phyloP scores from a whole-genome alignment of 176 grass and related monocot genomes.

The Avena insularis region DNA sequence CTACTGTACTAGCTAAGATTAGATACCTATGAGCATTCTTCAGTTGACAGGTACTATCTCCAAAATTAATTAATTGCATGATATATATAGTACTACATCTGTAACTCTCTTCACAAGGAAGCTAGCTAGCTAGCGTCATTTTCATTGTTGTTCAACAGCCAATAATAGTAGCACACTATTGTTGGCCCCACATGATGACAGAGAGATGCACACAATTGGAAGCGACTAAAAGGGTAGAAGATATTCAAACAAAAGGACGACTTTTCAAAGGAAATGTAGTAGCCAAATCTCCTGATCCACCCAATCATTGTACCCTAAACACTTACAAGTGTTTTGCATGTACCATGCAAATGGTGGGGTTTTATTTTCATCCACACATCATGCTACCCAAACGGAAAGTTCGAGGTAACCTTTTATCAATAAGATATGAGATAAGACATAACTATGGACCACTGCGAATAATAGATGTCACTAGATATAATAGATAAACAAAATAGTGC shows the following conservation, averaged over 20 bases:
- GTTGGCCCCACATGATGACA: neutral
- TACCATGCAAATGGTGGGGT: constrained; percentile 1
- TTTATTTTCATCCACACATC: constrained; percentile 33
- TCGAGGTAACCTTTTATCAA: neutral
- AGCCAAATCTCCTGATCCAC: constrained; percentile 45
- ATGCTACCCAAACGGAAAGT: constrained; percentile 29
- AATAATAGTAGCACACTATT: constrained; percentile 32
- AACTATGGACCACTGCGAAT: neutral
- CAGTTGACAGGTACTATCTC: neutral
- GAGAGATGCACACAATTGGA: constrained; percentile 16
- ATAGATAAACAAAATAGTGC: neutral
- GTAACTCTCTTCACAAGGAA: neutral
- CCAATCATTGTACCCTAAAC: constrained; percentile 51
- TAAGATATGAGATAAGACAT: neutral
- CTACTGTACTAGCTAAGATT: neutral
- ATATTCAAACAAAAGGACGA: neutral
- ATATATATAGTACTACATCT: neutral
- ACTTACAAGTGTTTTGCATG: neutral
- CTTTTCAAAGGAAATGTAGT: constrained; percentile 5
- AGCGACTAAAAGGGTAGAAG: constrained; percentile 2
- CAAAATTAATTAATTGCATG: neutral
- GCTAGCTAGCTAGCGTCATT: neutral
- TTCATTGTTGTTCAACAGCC: constrained; percentile 19
- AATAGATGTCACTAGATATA: neutral
- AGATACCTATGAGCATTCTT: neutral